These are phyloP conservation scores for Sporobolomyces phaffii DNA, from an alignment of 768 basidiomycete species.

Conservation along the genomic window DNA sequence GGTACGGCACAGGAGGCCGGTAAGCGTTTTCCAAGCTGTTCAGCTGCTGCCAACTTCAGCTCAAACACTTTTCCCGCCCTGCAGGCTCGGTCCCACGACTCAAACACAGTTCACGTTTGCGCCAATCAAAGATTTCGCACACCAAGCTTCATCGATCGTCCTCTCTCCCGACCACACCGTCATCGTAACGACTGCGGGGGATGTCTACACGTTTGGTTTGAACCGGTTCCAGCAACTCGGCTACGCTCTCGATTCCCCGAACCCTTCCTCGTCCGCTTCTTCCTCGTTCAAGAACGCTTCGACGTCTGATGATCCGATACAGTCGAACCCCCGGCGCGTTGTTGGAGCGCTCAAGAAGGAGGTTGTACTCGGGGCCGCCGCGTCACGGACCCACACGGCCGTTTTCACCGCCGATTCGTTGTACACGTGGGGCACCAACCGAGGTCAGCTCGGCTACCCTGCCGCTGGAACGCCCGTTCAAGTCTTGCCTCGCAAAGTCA, in stretches of 20 bases:
- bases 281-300: slow-evolving; percentile 43
- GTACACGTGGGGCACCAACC: slow-evolving; percentile 78
- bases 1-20: slow-evolving; percentile 84
- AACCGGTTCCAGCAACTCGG: slow-evolving; percentile 86
- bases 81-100: slow-evolving; percentile 64
- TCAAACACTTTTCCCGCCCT: neutral
- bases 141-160: slow-evolving; percentile 61
- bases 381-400: slow-evolving; percentile 76
- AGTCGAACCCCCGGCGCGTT: slow-evolving; percentile 68
- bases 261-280: slow-evolving; percentile 4
- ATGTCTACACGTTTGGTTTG: slow-evolving; percentile 79
- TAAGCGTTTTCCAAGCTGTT: slow-evolving; percentile 44
- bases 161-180: slow-evolving; percentile 93
- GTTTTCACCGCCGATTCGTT: slow-evolving; percentile 58
- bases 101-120: slow-evolving; percentile 72
- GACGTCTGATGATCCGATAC: slow-evolving; percentile 65
- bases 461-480: slow-evolving; percentile 40
- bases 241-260: slow-evolving; percentile 62
- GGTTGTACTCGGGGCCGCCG: slow-evolving; percentile 70
- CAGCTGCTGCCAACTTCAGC: neutral
- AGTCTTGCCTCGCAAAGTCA: slow-evolving; percentile 57
- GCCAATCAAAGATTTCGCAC: slow-evolving; percentile 57
- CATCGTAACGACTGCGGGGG: slow-evolving; percentile 69
- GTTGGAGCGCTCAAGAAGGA: slow-evolving; percentile 71
- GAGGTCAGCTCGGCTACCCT: slow-evolving; percentile 72